Base-by-base conservation (phyloP, 495 filamentous ascomycete species). In the Lophiostoma macrostomum region DNA sequence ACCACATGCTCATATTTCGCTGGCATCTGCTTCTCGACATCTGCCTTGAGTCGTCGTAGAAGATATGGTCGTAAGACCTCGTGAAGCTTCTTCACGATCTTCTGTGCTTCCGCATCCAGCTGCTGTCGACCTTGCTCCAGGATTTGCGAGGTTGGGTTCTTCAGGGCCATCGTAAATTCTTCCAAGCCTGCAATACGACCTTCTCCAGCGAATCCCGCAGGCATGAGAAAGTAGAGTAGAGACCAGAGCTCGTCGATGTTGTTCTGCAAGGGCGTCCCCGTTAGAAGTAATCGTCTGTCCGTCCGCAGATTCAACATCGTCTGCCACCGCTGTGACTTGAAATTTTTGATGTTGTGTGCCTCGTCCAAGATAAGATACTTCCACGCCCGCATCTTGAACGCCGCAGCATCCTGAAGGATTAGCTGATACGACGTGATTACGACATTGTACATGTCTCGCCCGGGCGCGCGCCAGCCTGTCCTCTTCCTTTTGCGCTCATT, bases 301-400 rank as follows among this genome's bases (percentile, higher is more conserved):
- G 91, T 96, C 56, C 88, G 86, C 71, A 97, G 94, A 0, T 84
- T 93, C 5, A 99, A 80, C 41, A 99, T 74, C 0, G 88, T 88
- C 66, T 97, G 91, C 93, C 93, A 99, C 52, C 91, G 76, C 67
- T 95, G 90, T 0, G 91, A 95, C 58, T 91, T 89, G 76, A 96
- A 97, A 66, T 99, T 99, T 68, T 97, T 97, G 76, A 99, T 99
- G 67, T 97, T 97, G 68, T 99, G 94, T 1, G 94, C 94, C 72
- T 99, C 94, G 66, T 99, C 94, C 13, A 99, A 80, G 52, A 99
- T 86, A 82, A 99, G 90, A 71, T 96, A 99, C 67, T 96, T 90
- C 94, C 94, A 99, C 32, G 78, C 79, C n/a, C 89, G 80, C 45
- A 88, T 81, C 64, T 93, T 91, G 68, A 99, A 88, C n/a, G 91